Percentiles rank a stretch among this genome's conserved stretches.
Evolutionary conservation across 345 rosid genomes (phyloP).

Genomic region (Moringa oleifera): DNA sequence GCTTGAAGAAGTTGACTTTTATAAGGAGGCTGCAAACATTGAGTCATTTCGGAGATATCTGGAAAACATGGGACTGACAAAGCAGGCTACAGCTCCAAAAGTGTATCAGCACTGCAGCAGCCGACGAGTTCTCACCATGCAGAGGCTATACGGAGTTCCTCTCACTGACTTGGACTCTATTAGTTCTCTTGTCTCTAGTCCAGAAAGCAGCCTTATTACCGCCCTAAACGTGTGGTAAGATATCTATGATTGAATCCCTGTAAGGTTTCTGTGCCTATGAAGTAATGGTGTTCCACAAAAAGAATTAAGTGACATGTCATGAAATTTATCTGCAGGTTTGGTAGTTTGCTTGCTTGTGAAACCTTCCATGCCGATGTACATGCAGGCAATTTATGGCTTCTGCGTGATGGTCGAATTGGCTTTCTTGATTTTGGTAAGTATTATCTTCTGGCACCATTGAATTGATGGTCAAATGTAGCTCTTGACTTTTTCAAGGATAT

Average conservation of each 20-base stretch:
- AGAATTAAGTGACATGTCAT: neutral
- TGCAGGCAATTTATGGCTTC: slow-evolving; percentile 91
- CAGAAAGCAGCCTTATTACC: slow-evolving; percentile 85
- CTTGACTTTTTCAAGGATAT: too few species aligned
- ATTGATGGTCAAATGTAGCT: too few species aligned
- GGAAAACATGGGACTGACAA: slow-evolving; percentile 75
- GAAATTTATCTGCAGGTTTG: slow-evolving; percentile 58
- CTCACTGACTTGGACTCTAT: slow-evolving; percentile 93
- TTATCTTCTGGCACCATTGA: slow-evolving; percentile 3
- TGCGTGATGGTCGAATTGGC: slow-evolving; percentile 95
- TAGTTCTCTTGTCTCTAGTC: slow-evolving; percentile 80
- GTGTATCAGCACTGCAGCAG: slow-evolving; percentile 86
- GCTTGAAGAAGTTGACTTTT: slow-evolving; percentile 97
- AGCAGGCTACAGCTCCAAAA: slow-evolving; percentile 93
- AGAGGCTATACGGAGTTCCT: slow-evolving; percentile 97
- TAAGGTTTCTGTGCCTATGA: neutral
- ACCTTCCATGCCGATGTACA: slow-evolving; percentile 98
- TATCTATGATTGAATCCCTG: slow-evolving; percentile 7
- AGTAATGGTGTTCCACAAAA: slow-evolving; percentile 4
- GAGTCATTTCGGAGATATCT: slow-evolving; percentile 79
- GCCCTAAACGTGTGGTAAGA: slow-evolving; percentile 94
- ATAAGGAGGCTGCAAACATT: slow-evolving; percentile 80
- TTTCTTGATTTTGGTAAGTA: slow-evolving; percentile 92
- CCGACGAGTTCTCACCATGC: slow-evolving; percentile 80
- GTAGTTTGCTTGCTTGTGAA: slow-evolving; percentile 93